A percentile compares a stretch with the other conserved stretches of the same genome.
These are phyloP conservation scores for Metschnikowia lochheadii DNA, from an alignment of 805 yeast species.

Conservation along the genomic window DNA sequence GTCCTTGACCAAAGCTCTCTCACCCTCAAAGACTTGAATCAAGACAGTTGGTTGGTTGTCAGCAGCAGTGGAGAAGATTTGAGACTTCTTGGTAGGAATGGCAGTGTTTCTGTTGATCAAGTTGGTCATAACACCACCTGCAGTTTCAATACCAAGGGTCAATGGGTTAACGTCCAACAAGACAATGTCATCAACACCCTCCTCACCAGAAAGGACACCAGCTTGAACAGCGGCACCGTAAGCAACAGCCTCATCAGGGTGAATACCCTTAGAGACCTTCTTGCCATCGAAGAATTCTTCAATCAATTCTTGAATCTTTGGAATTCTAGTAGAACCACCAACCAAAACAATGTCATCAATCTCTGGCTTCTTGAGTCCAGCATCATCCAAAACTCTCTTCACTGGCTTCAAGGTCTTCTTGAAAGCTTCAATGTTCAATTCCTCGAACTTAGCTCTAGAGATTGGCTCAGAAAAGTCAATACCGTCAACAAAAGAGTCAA, in stretches of 20 bases:
- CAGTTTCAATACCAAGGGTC: conserved; percentile 22
- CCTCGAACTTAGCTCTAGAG: conserved; percentile 21
- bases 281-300: conserved; percentile 20
- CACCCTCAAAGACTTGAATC: conserved; percentile 21
- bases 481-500: conserved; percentile 20
- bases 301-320: conserved; percentile 20
- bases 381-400: conserved; percentile 19
- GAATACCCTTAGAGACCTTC: conserved; percentile 22
- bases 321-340: conserved; percentile 22
- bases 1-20: conserved; percentile 22
- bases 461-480: conserved; percentile 21
- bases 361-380: conserved; percentile 19
- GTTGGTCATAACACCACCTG: conserved; percentile 22
- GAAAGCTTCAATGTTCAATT: conserved; percentile 20
- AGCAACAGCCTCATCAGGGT: conserved; percentile 49
- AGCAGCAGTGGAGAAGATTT: conserved; percentile 21
- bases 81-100: conserved; percentile 21
- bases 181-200: conserved; percentile 71
- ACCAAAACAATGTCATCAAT: conserved; percentile 21
- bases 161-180: conserved; percentile 22
- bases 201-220: conserved; percentile 22
- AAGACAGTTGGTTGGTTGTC: conserved; percentile 23
- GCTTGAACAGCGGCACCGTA: conserved; percentile 74
- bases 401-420: conserved; percentile 22
- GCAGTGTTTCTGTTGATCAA: conserved; percentile 22